These are phyloP conservation scores for Vaccinium corymbosum DNA, from an alignment of 148 eudicot species.

Conservation along the genomic window DNA sequence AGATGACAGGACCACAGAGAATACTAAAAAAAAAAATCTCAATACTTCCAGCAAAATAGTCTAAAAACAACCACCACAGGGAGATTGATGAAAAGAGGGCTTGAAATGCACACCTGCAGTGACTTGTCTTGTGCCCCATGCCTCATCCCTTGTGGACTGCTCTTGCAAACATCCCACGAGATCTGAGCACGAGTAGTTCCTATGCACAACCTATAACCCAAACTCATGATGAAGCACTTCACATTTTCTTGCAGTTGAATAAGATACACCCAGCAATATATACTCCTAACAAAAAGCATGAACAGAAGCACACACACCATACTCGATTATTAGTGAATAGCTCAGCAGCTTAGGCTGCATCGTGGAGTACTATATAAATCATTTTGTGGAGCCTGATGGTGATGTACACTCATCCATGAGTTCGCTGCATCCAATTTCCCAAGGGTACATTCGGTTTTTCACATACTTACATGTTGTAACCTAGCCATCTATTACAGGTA, in stretches of 20 bases:
- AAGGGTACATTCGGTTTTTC: not conserved
- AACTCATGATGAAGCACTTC: not conserved
- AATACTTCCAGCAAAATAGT: not conserved
- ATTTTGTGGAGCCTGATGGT: not conserved
- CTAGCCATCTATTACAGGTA: not conserved
- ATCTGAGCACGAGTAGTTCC: not conserved
- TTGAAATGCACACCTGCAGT: not conserved
- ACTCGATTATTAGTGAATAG: not conserved
- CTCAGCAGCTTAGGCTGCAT: not conserved
- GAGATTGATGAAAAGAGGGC: not conserved
- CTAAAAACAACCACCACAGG: not conserved
- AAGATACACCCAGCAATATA: not conserved
- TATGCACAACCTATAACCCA: not conserved
- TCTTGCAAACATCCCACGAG: not conserved
- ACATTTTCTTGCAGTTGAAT: not conserved
- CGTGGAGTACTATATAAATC: not conserved
- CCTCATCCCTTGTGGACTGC: conserved; percentile 2
- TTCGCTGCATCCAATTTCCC: not conserved
- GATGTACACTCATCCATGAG: not conserved
- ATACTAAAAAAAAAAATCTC: not conserved
- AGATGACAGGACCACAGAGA: not conserved
- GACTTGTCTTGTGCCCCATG: not conserved
- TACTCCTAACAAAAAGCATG: not conserved
- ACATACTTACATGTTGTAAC: not conserved
- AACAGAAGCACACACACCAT: not conserved